Percentiles rank a stretch among this genome's conserved stretches.
Evolutionary conservation across 257 asterid species (phyloP).

Genomic region (Solanum rostratum): DNA sequence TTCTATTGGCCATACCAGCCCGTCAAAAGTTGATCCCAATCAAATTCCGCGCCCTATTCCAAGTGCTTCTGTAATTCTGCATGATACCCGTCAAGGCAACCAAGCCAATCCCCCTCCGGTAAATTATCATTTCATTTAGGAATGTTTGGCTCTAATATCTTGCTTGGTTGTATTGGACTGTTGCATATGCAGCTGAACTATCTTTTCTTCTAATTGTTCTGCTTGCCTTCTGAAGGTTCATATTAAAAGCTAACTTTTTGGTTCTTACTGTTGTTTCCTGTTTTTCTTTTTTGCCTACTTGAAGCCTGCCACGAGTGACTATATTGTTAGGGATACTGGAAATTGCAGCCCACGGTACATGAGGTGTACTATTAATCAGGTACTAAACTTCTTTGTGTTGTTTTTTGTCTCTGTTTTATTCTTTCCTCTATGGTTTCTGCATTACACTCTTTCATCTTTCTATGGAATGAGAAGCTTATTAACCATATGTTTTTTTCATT

Average conservation of each 20-base stretch:
- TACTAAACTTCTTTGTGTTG: not conserved
- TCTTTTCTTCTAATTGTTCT: not conserved
- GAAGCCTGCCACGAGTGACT: slow-evolving; percentile 97
- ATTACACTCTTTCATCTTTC: slow-evolving; percentile 8
- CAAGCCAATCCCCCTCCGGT: slow-evolving; percentile 99
- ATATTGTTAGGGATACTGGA: slow-evolving; percentile 88
- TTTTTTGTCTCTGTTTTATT: slow-evolving; percentile 8
- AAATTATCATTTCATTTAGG: slow-evolving; percentile 6
- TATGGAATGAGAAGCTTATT: not conserved
- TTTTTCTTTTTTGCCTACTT: slow-evolving; percentile 13
- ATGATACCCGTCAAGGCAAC: slow-evolving; percentile 93
- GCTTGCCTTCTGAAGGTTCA: not conserved
- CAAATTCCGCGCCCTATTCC: slow-evolving; percentile 91
- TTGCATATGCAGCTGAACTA: not conserved
- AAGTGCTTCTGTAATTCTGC: slow-evolving; percentile 50
- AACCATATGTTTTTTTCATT: not conserved
- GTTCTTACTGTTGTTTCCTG: not conserved
- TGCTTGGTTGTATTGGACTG: not conserved
- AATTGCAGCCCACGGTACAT: slow-evolving; percentile 98
- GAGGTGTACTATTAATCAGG: slow-evolving; percentile 97
- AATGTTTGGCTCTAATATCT: not conserved
- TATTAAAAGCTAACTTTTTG: not conserved
- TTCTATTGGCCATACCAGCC: slow-evolving; percentile 47
- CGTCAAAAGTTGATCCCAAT: slow-evolving; percentile 88
- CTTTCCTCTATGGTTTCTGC: slow-evolving; percentile 7